phyloP scores from a whole-genome alignment of 306 rosid species.

The Acacia melanoxylon region DNA sequence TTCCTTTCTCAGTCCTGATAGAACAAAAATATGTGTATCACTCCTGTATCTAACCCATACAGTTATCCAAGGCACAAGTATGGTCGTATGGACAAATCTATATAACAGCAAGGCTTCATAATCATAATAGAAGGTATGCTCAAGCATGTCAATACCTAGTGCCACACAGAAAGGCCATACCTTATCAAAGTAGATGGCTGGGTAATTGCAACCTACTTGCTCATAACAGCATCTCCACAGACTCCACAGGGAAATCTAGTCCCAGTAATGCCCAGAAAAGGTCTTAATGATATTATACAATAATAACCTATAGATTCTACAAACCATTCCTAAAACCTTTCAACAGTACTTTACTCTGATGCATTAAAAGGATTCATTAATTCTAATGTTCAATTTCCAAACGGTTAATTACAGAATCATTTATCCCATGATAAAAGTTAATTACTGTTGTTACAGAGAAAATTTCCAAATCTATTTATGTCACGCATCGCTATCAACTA shows the following conservation, averaged over 20 bases:
- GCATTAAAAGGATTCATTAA: background rate
- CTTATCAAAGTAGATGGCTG: conserved; percentile 7
- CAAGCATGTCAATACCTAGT: background rate
- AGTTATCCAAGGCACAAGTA: background rate
- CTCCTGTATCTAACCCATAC: conserved; percentile 4
- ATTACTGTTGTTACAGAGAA: background rate
- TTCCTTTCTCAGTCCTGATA: conserved; percentile 79
- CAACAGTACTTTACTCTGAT: conserved; percentile 4
- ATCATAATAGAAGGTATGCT: background rate
- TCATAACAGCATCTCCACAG: conserved; percentile 20
- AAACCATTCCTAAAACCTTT: conserved; percentile 15
- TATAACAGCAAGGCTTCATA: background rate
- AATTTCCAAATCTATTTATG: conserved; percentile 18
- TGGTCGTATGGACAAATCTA: conserved; percentile 4
- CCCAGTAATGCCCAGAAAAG: conserved; percentile 20
- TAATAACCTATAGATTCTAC: conserved; percentile 4
- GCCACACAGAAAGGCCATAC: conserved; percentile 11
- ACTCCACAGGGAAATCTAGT: conserved; percentile 14
- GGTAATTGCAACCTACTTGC: conserved; percentile 1
- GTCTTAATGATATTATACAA: conserved; percentile 20
- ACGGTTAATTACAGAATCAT: conserved; percentile 7
- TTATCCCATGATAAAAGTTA: background rate
- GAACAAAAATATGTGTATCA: conserved; percentile 9
- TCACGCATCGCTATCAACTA: background rate
- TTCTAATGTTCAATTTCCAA: conserved; percentile 9